Evolutionary conservation across 306 rosid species (phyloP).

Genomic region (Biancaea sappan): DNA sequence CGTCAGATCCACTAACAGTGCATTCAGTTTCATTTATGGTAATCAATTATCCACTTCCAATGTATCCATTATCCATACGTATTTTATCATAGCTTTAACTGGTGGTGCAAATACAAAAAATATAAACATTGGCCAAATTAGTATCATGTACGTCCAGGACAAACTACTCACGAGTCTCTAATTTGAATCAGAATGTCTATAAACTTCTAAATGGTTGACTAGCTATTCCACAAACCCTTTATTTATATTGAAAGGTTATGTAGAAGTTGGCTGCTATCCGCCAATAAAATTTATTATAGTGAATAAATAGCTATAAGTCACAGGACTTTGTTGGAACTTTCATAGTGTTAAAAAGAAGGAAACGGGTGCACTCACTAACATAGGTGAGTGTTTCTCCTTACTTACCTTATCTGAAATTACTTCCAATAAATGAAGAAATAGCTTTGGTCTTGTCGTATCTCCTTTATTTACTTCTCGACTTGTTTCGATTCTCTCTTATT

Average conservation of each 20-base stretch:
- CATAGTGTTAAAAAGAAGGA: neutral
- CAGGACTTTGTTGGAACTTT: conserved; percentile 15
- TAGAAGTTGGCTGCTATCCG: neutral
- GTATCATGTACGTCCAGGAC: neutral
- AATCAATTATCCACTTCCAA: neutral
- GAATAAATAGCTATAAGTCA: conserved; percentile 7
- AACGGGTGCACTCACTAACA: neutral
- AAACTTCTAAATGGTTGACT: neutral
- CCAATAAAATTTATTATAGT: neutral
- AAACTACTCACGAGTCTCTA: neutral
- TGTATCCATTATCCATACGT: neutral
- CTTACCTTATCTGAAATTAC: neutral
- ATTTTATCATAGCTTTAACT: neutral
- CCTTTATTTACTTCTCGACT: neutral
- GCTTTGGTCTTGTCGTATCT: neutral
- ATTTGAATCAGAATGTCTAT: neutral
- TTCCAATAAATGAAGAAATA: neutral
- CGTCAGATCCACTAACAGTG: conserved; percentile 44
- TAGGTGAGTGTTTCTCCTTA: neutral
- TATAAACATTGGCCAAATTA: neutral
- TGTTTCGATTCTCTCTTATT: neutral
- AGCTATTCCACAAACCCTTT: neutral
- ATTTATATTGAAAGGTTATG: neutral
- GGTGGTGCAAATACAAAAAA: neutral
- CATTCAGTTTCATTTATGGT: neutral